Conservation (phyloP, 2,329 filamentous ascomycete species). For the Diaporthe ampelina region DNA sequence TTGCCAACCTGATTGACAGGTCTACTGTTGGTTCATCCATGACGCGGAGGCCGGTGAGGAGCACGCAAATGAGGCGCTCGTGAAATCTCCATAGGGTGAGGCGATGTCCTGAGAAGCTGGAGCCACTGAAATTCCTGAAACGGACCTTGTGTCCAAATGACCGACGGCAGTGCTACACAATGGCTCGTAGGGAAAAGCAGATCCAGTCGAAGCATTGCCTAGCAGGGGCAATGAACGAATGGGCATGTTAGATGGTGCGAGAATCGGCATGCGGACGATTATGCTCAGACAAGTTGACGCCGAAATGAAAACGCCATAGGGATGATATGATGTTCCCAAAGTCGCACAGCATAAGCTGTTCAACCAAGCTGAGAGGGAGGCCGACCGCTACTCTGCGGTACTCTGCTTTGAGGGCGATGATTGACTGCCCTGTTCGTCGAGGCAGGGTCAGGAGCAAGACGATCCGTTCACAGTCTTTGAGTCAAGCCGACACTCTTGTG, state of each 20-base stretch:
- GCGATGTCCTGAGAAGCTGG: constrained; percentile 19
- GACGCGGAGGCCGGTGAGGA: constrained; percentile 28
- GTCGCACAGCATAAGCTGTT: constrained; percentile 35
- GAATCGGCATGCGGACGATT: constrained; percentile 8
- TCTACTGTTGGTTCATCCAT: constrained; percentile 11
- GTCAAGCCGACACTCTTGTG: constrained; percentile 11
- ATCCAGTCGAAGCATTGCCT: constrained; percentile 6
- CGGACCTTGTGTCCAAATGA: constrained; percentile 29
- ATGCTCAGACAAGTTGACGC: constrained; percentile 2
- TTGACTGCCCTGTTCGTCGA: constrained; percentile 14
- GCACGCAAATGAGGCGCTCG: constrained; percentile 29
- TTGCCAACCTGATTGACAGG: constrained; percentile 31
- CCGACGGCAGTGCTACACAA: constrained; percentile 27
- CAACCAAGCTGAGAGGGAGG: constrained; percentile 14
- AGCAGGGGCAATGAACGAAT: constrained; percentile 27
- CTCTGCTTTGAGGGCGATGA: constrained; percentile 5
- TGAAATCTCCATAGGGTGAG: constrained; percentile 35
- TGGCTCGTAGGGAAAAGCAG: not conserved
- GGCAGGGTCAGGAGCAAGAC: constrained; percentile 3
- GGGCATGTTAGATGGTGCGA: not conserved
- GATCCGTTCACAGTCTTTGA: not conserved
- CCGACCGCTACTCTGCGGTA: not conserved
- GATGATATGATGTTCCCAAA: constrained; percentile 1
- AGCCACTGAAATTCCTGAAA: constrained; percentile 23
- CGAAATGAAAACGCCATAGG: constrained; percentile 3